These are phyloP conservation scores for Paramyrothecium roridum DNA, from an alignment of 2,329 filamentous ascomycete genomes.

Conservation along the genomic window DNA sequence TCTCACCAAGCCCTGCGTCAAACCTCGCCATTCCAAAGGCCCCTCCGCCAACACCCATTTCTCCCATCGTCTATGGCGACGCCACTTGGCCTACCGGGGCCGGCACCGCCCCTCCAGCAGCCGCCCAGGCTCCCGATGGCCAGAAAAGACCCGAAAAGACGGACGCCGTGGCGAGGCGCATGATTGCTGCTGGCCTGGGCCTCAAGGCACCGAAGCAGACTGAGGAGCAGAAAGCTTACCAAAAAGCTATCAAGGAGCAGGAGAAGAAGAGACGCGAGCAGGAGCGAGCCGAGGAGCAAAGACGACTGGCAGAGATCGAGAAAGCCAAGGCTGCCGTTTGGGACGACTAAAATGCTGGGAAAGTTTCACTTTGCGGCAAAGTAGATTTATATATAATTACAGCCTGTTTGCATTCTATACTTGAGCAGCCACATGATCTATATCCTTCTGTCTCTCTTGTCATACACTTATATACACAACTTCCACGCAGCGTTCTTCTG, in stretches of 20 bases:
- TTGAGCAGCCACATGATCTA: no score
- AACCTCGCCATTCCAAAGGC: constrained; percentile 37
- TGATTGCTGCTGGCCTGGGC: constrained; percentile 88
- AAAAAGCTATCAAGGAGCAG: constrained; percentile 76
- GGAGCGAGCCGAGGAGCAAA: constrained; percentile 64
- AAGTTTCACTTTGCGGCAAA: no score
- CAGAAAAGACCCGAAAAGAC: constrained; percentile 76
- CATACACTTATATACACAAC: no score
- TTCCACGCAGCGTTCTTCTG: no score
- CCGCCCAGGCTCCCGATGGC: constrained; percentile 11
- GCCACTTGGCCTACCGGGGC: constrained; percentile 12
- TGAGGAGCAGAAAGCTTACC: constrained; percentile 85
- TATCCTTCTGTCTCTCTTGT: no score
- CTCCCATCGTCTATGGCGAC: constrained; percentile 32
- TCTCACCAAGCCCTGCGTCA: neutral
- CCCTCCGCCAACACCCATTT: constrained; percentile 67
- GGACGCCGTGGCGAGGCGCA: constrained; percentile 80
- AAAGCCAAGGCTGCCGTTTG: constrained; percentile 81
- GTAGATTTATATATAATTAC: no score
- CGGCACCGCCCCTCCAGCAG: constrained; percentile 7
- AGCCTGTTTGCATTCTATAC: no score
- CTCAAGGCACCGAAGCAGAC: constrained; percentile 77
- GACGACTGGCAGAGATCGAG: constrained; percentile 63
- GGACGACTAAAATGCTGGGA: constrained; percentile 55
- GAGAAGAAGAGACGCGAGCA: constrained; percentile 74